Evolutionary conservation across 2,329 filamentous ascomycete genomes (phyloP), one percentile per base, ranked within the genome.

Genomic region (Penicillium sp.): DNA sequence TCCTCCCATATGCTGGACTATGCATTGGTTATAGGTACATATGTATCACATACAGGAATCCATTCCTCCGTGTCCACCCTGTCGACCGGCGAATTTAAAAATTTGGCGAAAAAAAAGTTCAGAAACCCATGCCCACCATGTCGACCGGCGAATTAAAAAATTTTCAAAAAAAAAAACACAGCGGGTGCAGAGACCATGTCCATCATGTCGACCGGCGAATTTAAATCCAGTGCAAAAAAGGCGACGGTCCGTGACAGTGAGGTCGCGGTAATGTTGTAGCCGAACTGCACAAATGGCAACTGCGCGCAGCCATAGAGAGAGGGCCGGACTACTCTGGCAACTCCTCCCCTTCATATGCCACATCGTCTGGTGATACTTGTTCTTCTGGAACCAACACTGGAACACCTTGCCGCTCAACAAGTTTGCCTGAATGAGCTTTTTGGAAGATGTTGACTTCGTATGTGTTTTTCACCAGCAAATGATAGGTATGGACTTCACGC

Each of bases 401-500:
- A 17, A 58, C 40, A 6, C 63, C 69, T 35, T 63, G 52, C 8
- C 67, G 55, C 56, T 71, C 69, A 12, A 71, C 62, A 6, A 76
- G 57, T 25, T n/a, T 52, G 29, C 72, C 66, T 37, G 67, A 63
- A 12, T 69, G 67, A 2, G 75, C 69, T 6, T 71, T 62, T 51
- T 81, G 71, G 56, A 77, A 73, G 51, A 80, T 71, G 52, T 77
- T 75, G 17, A 80, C 73, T 41, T 82, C 80, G 15, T 79, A 75
- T 0, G 80, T 81, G 45, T 70, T 70, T 50, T 73, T 68, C 1
- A 73, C 70, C 43, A 80, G 58, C 37, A 82, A 67, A 50, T 81
- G 81, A 66, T 87, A 87, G 17, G 87, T 79, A 53, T 84, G 77
- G 2, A 89, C 86, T 1, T 70, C 68, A 63, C 81, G 83, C 38